These are phyloP conservation scores for Antitrichia curtipendula DNA, from an alignment of 225 moss, liverwort and hornwort species.

Conservation along the genomic window DNA sequence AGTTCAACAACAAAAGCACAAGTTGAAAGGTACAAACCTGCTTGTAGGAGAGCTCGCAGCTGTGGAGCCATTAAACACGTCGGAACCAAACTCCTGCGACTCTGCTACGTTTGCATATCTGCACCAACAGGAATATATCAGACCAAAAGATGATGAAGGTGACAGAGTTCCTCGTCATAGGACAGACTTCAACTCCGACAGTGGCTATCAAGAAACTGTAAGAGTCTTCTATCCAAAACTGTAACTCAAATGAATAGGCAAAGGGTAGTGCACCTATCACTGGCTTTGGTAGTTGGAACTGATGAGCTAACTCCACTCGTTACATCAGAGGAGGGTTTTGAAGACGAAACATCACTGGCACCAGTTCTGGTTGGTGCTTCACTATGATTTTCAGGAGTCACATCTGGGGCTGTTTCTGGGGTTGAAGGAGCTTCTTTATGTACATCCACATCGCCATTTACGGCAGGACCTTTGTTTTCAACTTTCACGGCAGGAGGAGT, in stretches of 20 bases:
- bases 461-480: not conserved
- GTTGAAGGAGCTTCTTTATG: slow-evolving; percentile 16
- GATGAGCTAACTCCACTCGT: slow-evolving; percentile 28
- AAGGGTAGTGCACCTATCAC: slow-evolving; percentile 45
- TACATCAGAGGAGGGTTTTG: slow-evolving; percentile 30
- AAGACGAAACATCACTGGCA: slow-evolving; percentile 25
- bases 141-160: not conserved
- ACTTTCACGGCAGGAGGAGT: not conserved
- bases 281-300: slow-evolving; percentile 39
- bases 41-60: slow-evolving; percentile 80
- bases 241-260: not conserved
- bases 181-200: not conserved
- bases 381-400: slow-evolving; percentile 31
- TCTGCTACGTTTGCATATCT: slow-evolving; percentile 83
- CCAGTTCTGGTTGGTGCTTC: slow-evolving; percentile 46
- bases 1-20: not conserved
- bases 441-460: slow-evolving; percentile 6
- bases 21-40: slow-evolving; percentile 31
- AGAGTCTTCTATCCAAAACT: not conserved
- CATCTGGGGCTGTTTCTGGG: slow-evolving; percentile 10
- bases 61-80: slow-evolving; percentile 60
- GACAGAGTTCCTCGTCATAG: not conserved
- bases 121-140: not conserved
- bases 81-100: slow-evolving; percentile 69
- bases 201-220: not conserved